Base-by-base conservation (phyloP, 306 rosid genomes). In the Purshia tridentata region DNA sequence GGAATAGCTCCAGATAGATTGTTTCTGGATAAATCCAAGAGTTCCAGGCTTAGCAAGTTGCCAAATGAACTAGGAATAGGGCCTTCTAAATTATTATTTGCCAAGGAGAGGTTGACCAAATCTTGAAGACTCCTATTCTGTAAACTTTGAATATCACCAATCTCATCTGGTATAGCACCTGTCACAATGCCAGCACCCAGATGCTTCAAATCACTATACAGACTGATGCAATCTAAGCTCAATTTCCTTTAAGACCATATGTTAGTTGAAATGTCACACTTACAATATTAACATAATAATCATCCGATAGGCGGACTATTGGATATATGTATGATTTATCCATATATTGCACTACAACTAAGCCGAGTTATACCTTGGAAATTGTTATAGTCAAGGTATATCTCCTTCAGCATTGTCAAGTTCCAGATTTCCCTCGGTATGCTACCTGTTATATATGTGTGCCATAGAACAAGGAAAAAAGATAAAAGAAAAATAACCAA, bases 11-110 rank as follows among this genome's bases (percentile, higher is more conserved):
- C 68, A 7, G 23, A 19, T 0, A 78, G 9, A 55, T 22, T 54
- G 18, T 70, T 70, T 29, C 9, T 54, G 15, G 58, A 23, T 76
- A 77, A 44, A 44, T 81, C 72, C 35, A 81, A 50, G 16, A 13
- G 1, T 42, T 53, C 22, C 0, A 81, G 15, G 37, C 50, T 74
- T 8, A 50, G 4, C 6, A 69, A 19, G 7, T 44, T 39, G 0
- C 67, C 81, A 44, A 67, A 61, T 29, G 85, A 77, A 57, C 78
- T 73, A 4, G 85, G 85, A 35, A 81, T 63, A 0, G 22, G 5
- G 11, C 81, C 77, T 4, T 54, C 49, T 0, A 75, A 8, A 54
- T 20, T 22, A 11, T 65, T 75, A 62, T 62, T 3, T 53, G 13
- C 48, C 14, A 77, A 8, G 7, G 18, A 6, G 0, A 77, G 52